Percentiles rank a stretch among this genome's conserved stretches.
These are phyloP conservation scores for Balamuthia mandrillaris DNA, from an alignment of 208 protist genomes.

Conservation along the genomic window DNA sequence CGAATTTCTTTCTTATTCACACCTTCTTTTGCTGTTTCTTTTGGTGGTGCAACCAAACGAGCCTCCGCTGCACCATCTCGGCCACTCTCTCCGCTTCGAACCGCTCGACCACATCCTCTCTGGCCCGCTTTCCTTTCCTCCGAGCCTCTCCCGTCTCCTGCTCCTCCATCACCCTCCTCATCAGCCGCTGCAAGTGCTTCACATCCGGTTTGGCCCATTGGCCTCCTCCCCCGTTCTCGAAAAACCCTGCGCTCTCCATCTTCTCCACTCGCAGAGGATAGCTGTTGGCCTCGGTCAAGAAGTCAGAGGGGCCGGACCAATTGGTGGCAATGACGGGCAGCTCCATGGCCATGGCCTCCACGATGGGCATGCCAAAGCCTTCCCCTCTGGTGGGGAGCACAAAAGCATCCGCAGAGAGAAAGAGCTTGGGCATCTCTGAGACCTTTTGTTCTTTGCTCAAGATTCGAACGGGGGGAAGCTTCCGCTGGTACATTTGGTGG, in stretches of 20 bases:
- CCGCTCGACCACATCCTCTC: neutral
- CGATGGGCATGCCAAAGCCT: conserved; percentile 73
- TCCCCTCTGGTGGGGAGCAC: conserved; percentile 81
- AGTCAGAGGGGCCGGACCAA: conserved; percentile 61
- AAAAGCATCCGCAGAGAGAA: conserved; percentile 75
- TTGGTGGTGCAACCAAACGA: too few relatives aligned
- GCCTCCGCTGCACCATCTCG: neutral
- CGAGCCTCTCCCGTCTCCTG: neutral
- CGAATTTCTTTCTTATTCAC: too few relatives aligned
- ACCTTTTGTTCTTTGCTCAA: neutral
- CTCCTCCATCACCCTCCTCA: conserved; percentile 32
- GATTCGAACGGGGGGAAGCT: neutral
- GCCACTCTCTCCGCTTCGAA: neutral
- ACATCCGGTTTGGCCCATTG: conserved; percentile 22
- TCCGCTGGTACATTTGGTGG: neutral
- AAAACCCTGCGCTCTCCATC: conserved; percentile 16
- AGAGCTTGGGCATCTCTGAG: conserved; percentile 69
- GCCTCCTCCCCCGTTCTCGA: too few relatives aligned
- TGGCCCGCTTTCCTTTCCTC: conserved; percentile 1
- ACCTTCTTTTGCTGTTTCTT: too few relatives aligned
- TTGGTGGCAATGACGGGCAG: conserved; percentile 68
- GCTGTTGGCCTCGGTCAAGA: conserved; percentile 53
- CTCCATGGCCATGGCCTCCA: conserved; percentile 70
- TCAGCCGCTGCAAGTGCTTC: conserved; percentile 13
- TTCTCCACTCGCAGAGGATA: conserved; percentile 37